Conservation (phyloP, 73 alveolate species). For the Tetrahymena malaccensis region DNA sequence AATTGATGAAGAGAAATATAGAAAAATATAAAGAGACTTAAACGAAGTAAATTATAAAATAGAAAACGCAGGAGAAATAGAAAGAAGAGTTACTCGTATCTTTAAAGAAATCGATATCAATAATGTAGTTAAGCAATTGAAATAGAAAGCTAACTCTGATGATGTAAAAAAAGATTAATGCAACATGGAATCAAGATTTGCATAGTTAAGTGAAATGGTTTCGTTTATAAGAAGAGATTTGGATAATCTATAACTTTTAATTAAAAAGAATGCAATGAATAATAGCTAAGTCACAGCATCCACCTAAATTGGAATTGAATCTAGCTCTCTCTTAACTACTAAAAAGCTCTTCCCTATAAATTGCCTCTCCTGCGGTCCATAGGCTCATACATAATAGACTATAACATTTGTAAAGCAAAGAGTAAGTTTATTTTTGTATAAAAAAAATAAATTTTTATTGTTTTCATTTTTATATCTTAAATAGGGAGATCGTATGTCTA, state of each 20-base stretch:
- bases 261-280: slow-evolving; percentile 4
- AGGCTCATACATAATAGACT: not conserved
- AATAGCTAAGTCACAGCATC: not conserved
- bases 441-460: not conserved
- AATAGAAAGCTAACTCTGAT: slow-evolving; percentile 19
- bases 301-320: not conserved
- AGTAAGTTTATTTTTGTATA: not conserved
- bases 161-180: slow-evolving; percentile 23
- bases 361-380: slow-evolving; percentile 16
- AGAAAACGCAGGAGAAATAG: slow-evolving; percentile 34
- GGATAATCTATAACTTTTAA: slow-evolving; percentile 7
- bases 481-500: not conserved
- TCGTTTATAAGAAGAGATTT: slow-evolving; percentile 22
- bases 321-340: slow-evolving; percentile 4
- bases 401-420: not conserved
- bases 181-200: slow-evolving; percentile 4
- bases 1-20: slow-evolving; percentile 29
- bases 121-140: slow-evolving; percentile 8
- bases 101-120: slow-evolving; percentile 30
- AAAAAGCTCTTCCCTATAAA: slow-evolving; percentile 32
- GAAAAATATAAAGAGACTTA: slow-evolving; percentile 19
- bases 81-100: slow-evolving; percentile 37
- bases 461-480: not conserved
- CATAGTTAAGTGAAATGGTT: slow-evolving; percentile 10
- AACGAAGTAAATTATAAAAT: slow-evolving; percentile 11